Percentiles rank a stretch among this genome's conserved stretches.
These are phyloP conservation scores for Globisporangium spinosum DNA, from an alignment of 352 stramenopile genomes.

Conservation along the genomic window DNA sequence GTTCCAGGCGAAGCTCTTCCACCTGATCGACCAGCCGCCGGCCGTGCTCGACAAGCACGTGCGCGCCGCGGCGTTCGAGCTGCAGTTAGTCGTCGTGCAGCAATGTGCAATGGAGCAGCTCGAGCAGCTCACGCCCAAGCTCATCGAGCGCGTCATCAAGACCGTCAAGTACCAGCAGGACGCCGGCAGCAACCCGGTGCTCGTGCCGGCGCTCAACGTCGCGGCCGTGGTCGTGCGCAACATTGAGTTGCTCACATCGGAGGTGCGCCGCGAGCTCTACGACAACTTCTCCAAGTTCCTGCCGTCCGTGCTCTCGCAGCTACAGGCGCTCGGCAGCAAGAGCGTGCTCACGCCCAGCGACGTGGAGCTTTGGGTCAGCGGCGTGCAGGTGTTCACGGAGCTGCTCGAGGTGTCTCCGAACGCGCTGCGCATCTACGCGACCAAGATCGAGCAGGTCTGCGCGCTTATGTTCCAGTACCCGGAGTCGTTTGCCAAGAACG, in stretches of 20 bases:
- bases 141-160: conserved; percentile 67
- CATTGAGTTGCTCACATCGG: conserved; percentile 46
- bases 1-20: conserved; percentile 58
- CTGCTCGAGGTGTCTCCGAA: conserved; percentile 54
- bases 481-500: conserved; percentile 23
- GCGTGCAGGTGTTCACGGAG: conserved; percentile 40
- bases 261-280: conserved; percentile 56
- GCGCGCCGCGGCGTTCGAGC: conserved; percentile 51
- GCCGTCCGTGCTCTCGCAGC: conserved; percentile 40
- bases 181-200: conserved; percentile 18
- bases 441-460: conserved; percentile 64
- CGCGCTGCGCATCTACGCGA: conserved; percentile 45
- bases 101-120: conserved; percentile 59
- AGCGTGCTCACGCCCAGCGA: conserved; percentile 23
- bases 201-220: conserved; percentile 41
- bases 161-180: conserved; percentile 59
- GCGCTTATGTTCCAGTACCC: conserved; percentile 29
- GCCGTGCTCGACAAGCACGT: conserved; percentile 23
- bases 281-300: conserved; percentile 62
- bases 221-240: conserved; percentile 42
- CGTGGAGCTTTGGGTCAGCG: conserved; percentile 27
- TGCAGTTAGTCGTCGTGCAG: conserved; percentile 53
- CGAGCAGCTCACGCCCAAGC: conserved; percentile 46
- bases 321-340: conserved; percentile 32
- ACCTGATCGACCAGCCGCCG: conserved; percentile 47